Percentiles rank a stretch among this genome's conserved stretches.
Evolutionary conservation across 768 basidiomycete genomes (phyloP).

Genomic region (Suillus decipiens): DNA sequence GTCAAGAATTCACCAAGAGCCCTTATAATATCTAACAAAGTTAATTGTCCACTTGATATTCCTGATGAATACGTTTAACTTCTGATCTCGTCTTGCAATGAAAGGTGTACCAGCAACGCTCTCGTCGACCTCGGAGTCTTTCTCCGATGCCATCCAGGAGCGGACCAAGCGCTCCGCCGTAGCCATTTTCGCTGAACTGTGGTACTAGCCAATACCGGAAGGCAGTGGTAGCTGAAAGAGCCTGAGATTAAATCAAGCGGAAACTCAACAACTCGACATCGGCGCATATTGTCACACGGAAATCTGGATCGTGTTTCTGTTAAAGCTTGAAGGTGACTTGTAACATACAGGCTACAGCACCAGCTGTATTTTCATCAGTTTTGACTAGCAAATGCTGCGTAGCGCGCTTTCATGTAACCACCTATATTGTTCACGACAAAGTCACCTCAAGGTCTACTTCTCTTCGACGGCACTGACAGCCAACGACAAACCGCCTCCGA

Average conservation of each 20-base stretch:
- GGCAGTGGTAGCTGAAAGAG: neutral
- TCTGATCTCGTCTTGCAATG: slow-evolving; percentile 38
- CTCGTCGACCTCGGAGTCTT: slow-evolving; percentile 59
- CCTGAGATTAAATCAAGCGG: neutral
- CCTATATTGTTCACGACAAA: slow-evolving; percentile 25
- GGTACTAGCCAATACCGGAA: neutral
- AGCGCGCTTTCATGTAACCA: slow-evolving; percentile 20
- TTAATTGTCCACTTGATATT: slow-evolving; percentile 53
- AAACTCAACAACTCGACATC: slow-evolving; percentile 11
- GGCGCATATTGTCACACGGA: slow-evolving; percentile 5
- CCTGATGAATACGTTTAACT: slow-evolving; percentile 34
- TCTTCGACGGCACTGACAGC: slow-evolving; percentile 21
- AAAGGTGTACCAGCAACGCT: slow-evolving; percentile 56
- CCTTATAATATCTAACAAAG: slow-evolving; percentile 80
- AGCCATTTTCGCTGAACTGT: slow-evolving; percentile 35
- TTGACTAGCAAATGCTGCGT: slow-evolving; percentile 21
- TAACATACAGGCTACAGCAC: neutral
- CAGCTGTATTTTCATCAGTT: neutral
- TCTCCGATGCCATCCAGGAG: slow-evolving; percentile 71
- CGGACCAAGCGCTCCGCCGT: slow-evolving; percentile 54
- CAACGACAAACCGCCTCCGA: slow-evolving; percentile 16
- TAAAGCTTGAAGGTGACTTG: neutral
- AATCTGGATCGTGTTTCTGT: neutral
- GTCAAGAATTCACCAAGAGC: slow-evolving; percentile 87
- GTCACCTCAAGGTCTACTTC: slow-evolving; percentile 25